phyloP scores from a whole-genome alignment of 2,329 filamentous ascomycete species.

The Dactylellina parvicollis region DNA sequence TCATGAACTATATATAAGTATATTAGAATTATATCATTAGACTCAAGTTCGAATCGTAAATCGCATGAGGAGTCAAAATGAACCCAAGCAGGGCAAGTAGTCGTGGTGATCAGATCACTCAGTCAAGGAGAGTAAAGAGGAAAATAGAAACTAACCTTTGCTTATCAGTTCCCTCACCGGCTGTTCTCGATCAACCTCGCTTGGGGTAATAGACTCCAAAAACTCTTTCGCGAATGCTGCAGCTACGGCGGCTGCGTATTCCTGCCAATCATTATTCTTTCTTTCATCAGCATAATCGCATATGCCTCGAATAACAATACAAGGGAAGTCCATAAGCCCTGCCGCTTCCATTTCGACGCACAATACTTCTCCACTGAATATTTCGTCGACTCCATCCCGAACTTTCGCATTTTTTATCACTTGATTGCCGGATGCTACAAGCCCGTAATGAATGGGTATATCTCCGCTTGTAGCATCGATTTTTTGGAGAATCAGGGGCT shows the following conservation, averaged over 20 bases:
- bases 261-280: slow-evolving; percentile 55
- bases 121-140: background rate
- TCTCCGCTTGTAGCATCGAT: too few species aligned
- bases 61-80: too few species aligned
- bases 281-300: slow-evolving; percentile 55
- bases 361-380: background rate
- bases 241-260: slow-evolving; percentile 44
- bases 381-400: background rate
- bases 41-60: background rate
- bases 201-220: background rate
- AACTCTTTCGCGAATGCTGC: background rate
- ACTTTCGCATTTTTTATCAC: slow-evolving; percentile 36
- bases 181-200: background rate
- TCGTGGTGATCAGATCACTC: too few species aligned
- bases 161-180: background rate
- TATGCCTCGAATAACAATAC: slow-evolving; percentile 56
- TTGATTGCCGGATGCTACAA: slow-evolving; percentile 20
- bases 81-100: background rate
- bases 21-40: background rate
- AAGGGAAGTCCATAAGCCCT: slow-evolving; percentile 31
- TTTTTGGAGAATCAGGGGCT: too few species aligned
- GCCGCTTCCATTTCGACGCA: slow-evolving; percentile 32
- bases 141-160: background rate
- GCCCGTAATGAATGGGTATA: background rate
- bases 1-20: background rate